Evolutionary conservation across 192 early-diverging fungal species (phyloP).

Genomic region (Endogone sp.): DNA sequence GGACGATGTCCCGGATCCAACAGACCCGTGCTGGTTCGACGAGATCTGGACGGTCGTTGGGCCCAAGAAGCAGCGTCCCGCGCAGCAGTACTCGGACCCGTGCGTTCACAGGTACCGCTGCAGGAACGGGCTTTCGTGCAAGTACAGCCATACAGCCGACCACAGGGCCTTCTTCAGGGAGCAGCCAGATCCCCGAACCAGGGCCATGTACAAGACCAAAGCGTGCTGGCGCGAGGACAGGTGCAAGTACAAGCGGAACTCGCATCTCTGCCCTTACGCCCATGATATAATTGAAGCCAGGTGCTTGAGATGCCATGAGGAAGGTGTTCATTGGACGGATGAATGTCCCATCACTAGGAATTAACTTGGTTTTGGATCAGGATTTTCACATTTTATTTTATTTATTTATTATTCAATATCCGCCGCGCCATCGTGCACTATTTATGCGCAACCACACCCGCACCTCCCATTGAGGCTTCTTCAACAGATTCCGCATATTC

Average conservation of each 20-base stretch:
- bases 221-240: neutral
- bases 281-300: neutral
- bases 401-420: no score
- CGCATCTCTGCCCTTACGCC: neutral
- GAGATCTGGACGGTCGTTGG: neutral
- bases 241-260: neutral
- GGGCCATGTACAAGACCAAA: neutral
- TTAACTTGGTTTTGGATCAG: no score
- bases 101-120: neutral
- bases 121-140: neutral
- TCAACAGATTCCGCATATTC: no score
- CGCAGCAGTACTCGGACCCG: neutral
- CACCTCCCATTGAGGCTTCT: no score
- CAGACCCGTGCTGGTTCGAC: neutral
- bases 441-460: no score
- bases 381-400: no score
- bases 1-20: neutral
- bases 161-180: neutral
- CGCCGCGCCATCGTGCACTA: no score
- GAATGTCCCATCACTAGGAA: neutral
- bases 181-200: neutral
- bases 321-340: neutral
- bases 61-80: neutral
- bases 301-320: neutral
- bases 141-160: neutral